Percentiles rank a stretch among this genome's conserved stretches.
Conservation (phyloP, 306 rosid species). For the Prunus dulcis region DNA sequence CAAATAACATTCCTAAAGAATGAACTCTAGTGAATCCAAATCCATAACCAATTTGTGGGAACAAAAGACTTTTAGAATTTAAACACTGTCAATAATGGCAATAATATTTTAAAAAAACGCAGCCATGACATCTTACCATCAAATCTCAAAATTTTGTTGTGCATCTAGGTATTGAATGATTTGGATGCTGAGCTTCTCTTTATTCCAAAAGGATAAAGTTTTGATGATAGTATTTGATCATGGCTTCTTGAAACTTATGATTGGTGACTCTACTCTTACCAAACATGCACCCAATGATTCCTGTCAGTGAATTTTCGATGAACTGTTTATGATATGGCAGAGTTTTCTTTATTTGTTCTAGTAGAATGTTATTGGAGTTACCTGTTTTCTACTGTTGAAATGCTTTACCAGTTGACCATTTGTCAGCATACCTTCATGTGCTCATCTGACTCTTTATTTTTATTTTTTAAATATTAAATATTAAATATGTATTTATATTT, state of each 20-base stretch:
- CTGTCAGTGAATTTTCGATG: not conserved
- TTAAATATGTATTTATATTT: not conserved
- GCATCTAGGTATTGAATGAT: not conserved
- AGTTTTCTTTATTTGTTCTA: not conserved
- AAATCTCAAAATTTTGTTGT: not conserved
- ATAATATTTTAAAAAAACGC: not conserved
- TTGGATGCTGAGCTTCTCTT: not conserved
- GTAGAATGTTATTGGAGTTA: not conserved
- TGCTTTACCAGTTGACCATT: not conserved
- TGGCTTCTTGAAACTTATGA: not conserved
- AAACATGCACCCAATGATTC: not conserved
- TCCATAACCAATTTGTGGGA: not conserved
- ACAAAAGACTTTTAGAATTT: not conserved
- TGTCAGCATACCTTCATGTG: not conserved
- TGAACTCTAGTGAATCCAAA: not conserved
- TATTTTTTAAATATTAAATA: not conserved
- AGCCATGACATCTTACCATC: not conserved
- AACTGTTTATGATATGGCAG: not conserved
- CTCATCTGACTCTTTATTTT: not conserved
- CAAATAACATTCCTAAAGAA: not conserved
- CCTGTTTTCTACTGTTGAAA: not conserved
- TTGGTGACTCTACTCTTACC: not conserved
- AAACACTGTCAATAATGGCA: not conserved
- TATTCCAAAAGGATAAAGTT: not conserved
- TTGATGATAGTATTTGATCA: not conserved